These are phyloP conservation scores for Penicillium maclennaniae DNA, from an alignment of 495 filamentous ascomycete genomes.

Conservation along the genomic window DNA sequence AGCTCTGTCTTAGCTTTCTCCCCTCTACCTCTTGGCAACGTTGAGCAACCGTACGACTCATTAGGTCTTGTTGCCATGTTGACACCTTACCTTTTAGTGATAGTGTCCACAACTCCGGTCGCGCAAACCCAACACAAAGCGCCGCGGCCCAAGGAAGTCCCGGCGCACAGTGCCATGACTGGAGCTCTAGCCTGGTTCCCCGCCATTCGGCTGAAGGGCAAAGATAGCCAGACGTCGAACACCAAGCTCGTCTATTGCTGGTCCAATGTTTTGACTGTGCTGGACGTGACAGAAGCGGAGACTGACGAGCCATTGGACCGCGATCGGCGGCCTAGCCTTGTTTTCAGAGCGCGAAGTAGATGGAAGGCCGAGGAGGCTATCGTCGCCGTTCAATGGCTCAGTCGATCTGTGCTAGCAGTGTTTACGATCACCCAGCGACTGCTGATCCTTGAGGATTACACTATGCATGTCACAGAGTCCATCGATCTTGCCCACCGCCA, in stretches of 20 bases:
- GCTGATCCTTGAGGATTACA: slow-evolving; percentile 85
- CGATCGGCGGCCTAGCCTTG: slow-evolving; percentile 67
- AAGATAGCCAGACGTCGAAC: slow-evolving; percentile 48
- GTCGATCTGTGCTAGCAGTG: slow-evolving; percentile 85
- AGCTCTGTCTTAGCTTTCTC: slow-evolving; percentile 94
- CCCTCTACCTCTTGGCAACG: slow-evolving; percentile 84
- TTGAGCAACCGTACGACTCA: slow-evolving; percentile 79
- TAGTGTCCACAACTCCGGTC: slow-evolving; percentile 93
- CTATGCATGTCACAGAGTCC: slow-evolving; percentile 85
- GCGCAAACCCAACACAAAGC: slow-evolving; percentile 96
- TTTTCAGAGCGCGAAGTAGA: slow-evolving; percentile 77
- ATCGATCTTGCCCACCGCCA: slow-evolving; percentile 90
- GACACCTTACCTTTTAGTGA: slow-evolving; percentile 90
- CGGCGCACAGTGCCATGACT: slow-evolving; percentile 83
- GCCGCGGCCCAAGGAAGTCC: slow-evolving; percentile 81
- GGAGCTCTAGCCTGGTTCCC: slow-evolving; percentile 97
- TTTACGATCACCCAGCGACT: slow-evolving; percentile 91
- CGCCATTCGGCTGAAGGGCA: slow-evolving; percentile 82
- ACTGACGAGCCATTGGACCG: slow-evolving; percentile 57
- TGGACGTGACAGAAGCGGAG: slow-evolving; percentile 76
- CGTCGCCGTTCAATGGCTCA: slow-evolving; percentile 94
- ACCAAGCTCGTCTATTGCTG: slow-evolving; percentile 94
- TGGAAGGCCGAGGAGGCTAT: slow-evolving; percentile 96
- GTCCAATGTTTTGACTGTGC: slow-evolving; percentile 90
- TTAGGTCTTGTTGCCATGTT: slow-evolving; percentile 93